Evolutionary conservation across 768 basidiomycete genomes (phyloP).

Genomic region (Chiua virens): DNA sequence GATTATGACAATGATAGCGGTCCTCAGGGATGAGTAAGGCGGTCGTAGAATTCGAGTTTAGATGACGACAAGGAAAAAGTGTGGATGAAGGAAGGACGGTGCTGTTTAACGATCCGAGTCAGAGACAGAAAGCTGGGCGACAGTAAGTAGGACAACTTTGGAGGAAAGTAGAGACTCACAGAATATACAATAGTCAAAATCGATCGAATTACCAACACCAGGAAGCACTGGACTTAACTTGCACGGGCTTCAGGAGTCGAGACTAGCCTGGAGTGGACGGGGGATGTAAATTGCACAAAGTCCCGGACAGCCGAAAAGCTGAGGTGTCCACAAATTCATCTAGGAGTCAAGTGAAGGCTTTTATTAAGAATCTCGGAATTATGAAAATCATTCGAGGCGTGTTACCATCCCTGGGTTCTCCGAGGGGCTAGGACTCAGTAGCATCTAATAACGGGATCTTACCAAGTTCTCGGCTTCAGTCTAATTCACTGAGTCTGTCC

Average conservation of each 20-base stretch:
- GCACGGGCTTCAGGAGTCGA: no score
- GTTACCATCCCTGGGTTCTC: background rate
- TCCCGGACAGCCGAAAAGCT: background rate
- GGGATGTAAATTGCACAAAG: background rate
- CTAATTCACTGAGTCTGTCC: background rate
- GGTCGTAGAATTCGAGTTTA: background rate
- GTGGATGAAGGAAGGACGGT: background rate
- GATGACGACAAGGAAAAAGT: background rate
- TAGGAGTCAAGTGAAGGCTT: background rate
- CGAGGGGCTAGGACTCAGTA: background rate
- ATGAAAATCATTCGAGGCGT: background rate
- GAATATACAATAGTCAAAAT: background rate
- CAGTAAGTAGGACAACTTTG: background rate
- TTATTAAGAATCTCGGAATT: slow-evolving; percentile 7
- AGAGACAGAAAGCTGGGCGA: background rate
- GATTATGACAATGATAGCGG: background rate
- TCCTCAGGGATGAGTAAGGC: background rate
- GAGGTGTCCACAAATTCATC: background rate
- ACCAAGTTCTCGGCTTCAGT: background rate
- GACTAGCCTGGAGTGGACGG: background rate
- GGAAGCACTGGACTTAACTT: background rate
- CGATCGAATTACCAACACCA: background rate
- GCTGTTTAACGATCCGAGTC: background rate
- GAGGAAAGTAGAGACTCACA: background rate
- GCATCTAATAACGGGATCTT: no score